phyloP scores from a whole-genome alignment of 495 filamentous ascomycete genomes.

The Aspergillus nidulans region DNA sequence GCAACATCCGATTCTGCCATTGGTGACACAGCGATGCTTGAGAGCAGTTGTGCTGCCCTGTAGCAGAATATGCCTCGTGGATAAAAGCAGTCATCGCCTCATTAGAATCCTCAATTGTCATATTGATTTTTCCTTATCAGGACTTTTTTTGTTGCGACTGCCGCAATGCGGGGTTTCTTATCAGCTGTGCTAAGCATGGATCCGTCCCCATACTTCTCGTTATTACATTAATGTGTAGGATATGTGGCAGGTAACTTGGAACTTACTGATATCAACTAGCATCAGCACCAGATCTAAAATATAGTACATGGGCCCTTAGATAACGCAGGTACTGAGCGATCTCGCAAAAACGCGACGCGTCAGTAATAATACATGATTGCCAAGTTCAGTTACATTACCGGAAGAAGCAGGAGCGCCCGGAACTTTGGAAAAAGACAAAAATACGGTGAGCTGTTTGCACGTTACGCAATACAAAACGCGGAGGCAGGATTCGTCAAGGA shows the following conservation, averaged over 20 bases:
- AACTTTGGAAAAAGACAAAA: background rate
- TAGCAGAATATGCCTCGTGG: background rate
- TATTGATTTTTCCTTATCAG: background rate
- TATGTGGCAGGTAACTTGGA: too few species aligned
- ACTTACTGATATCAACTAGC: too few species aligned
- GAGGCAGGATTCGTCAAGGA: background rate
- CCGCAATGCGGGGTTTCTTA: background rate
- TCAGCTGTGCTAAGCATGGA: background rate
- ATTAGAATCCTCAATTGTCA: too few species aligned
- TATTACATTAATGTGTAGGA: too few species aligned
- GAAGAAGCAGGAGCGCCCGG: background rate
- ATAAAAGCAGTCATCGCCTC: background rate
- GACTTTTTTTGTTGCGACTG: background rate
- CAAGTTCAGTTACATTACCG: constrained; percentile 1
- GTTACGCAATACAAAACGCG: too few species aligned
- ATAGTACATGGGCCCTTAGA: too few species aligned
- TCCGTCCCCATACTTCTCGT: background rate
- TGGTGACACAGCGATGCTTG: background rate
- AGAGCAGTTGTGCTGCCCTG: background rate
- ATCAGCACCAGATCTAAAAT: too few species aligned
- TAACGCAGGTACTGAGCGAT: background rate
- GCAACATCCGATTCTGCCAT: background rate
- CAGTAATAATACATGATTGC: constrained; percentile 3
- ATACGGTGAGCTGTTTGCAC: background rate
- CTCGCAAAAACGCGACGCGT: background rate